Evolutionary conservation across 164 flowering plant species (phyloP).

Genomic region (Santalum album): DNA sequence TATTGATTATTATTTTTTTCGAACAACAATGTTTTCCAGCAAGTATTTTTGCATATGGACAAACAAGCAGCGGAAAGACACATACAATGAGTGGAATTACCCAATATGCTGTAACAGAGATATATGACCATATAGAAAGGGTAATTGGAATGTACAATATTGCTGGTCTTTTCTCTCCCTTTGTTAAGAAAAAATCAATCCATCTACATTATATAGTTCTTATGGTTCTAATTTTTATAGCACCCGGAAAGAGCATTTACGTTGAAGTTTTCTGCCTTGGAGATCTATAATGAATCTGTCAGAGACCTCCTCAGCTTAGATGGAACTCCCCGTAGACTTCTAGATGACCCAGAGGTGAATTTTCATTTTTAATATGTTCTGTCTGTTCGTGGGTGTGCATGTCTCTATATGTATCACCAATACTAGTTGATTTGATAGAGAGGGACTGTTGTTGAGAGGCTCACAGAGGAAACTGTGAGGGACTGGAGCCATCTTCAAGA

Average conservation of each 20-base stretch:
- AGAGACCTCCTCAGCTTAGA: conserved; percentile 76
- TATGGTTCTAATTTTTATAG: conserved; percentile 24
- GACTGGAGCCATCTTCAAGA: conserved; percentile 43
- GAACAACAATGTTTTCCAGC: conserved; percentile 33
- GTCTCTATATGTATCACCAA: background rate
- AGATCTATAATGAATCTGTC: conserved; percentile 91
- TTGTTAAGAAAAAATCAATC: background rate
- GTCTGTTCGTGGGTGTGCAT: background rate
- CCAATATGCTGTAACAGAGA: conserved; percentile 58
- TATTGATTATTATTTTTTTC: background rate
- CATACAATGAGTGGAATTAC: conserved; percentile 90
- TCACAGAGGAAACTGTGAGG: conserved; percentile 42
- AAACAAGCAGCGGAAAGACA: conserved; percentile 98
- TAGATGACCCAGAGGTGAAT: conserved; percentile 95
- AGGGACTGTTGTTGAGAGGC: conserved; percentile 44
- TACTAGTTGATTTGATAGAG: background rate
- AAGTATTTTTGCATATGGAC: conserved; percentile 90
- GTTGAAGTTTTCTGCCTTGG: conserved; percentile 87
- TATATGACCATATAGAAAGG: conserved; percentile 57
- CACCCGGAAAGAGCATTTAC: conserved; percentile 62
- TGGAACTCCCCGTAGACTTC: conserved; percentile 62
- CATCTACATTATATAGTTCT: background rate
- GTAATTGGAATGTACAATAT: conserved; percentile 27
- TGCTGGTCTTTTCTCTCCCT: background rate
- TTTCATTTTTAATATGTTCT: background rate